Evolutionary conservation across 495 filamentous ascomycete genomes (phyloP).

Genomic region (Extremus antarcticus): DNA sequence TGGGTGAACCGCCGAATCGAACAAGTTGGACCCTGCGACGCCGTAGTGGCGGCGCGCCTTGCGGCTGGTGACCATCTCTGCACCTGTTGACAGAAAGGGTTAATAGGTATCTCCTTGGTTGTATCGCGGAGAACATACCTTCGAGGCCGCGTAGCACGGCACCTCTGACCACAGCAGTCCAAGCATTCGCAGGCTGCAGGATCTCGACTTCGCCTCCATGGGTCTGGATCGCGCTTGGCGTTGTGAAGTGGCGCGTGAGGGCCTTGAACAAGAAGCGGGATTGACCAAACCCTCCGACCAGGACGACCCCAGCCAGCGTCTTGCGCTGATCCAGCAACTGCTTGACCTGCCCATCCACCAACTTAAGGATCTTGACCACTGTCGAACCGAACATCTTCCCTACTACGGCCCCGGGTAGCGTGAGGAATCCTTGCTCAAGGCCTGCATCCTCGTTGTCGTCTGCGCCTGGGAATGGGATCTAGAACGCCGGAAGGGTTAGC

Average conservation of each 20-base stretch:
- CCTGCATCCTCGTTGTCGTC: conserved; percentile 20
- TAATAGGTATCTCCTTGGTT: too few species aligned
- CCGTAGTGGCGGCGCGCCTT: conserved; percentile 35
- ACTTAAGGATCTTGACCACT: conserved; percentile 28
- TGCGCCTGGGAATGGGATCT: conserved; percentile 20
- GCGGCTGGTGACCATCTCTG: conserved; percentile 22
- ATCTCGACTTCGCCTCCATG: conserved; percentile 30
- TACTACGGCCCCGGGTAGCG: conserved; percentile 27
- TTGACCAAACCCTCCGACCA: conserved; percentile 37
- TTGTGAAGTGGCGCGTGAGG: conserved; percentile 25
- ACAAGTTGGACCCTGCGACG: conserved; percentile 35
- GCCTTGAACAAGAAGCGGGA: conserved; percentile 24
- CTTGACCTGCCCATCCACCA: conserved; percentile 30
- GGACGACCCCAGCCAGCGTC: conserved; percentile 21
- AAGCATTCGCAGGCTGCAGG: conserved; percentile 35
- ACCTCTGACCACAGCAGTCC: conserved; percentile 26
- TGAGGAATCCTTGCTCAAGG: conserved; percentile 19
- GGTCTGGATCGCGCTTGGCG: too few species aligned
- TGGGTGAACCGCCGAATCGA: conserved; percentile 56
- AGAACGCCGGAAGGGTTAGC: too few species aligned
- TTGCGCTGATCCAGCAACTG: conserved; percentile 1
- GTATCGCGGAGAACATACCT: too few species aligned
- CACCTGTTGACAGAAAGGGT: too few species aligned
- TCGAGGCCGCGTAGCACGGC: conserved; percentile 28
- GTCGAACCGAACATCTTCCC: conserved; percentile 31